Evolutionary conservation across 2,329 filamentous ascomycete genomes (phyloP), one percentile per base, ranked within the genome.

Genomic region (Cryoendolithus antarcticus): DNA sequence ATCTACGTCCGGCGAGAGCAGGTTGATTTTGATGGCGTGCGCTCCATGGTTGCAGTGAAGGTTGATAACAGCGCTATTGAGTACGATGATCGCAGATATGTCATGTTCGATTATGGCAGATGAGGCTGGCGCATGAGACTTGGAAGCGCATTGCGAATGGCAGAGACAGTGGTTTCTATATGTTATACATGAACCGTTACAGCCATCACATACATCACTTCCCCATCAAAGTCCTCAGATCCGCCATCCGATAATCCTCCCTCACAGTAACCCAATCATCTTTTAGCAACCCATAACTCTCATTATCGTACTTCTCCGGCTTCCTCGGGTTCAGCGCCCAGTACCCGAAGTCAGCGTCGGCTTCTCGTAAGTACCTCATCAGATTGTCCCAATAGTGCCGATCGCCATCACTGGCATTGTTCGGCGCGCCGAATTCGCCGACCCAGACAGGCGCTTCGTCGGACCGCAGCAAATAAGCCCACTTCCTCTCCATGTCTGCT

Each of bases 261-360:
- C 35, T 21, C 2, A 27, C 29, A n/a, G n/a, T n/a, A n/a, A n/a
- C n/a, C 77, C 77, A 82, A 55, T 79, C 75, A 49, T 80, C 75
- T 44, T 69, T 59, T n/a, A 82, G 60, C 15, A 82, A 58, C 2
- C 71, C 70, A 53, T 82, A 82, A 9, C 67, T 66, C 62, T 82
- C 77, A 27, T 60, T 63, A 35, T 61, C 66, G 54, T 77, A 70
- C 62, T 45, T 46, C 41, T 67, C 67, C 7, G 75, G 72, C 58
- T 82, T 82, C 34, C 74, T 64, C 30, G 77, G 74, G 59, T 82
- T 82, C 47, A 82, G 54, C 10, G 77, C 77, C 79, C 78, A 82
- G 58, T 82, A 82, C 5, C 72, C 78, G 62, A 42, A 54, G 34
- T 55, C 54, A 8, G 47, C 54, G 41, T 57, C 54, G 1, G 78